phyloP scores from a whole-genome alignment of 2,329 filamentous ascomycete genomes.

The Phaeosphaeria sp. region DNA sequence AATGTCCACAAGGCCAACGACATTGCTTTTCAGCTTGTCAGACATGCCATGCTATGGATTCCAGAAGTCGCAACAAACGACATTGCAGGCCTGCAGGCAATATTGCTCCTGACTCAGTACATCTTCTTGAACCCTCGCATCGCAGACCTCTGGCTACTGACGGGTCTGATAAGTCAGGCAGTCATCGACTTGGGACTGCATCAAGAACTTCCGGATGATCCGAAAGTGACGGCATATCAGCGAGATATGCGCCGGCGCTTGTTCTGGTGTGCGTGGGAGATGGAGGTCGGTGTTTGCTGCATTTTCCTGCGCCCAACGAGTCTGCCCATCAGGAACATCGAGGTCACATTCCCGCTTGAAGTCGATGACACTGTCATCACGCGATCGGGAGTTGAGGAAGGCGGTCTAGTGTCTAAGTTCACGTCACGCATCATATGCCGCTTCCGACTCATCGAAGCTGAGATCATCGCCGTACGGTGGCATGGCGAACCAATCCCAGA shows the following conservation, averaged over 20 bases:
- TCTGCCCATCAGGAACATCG: constrained; percentile 37
- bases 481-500: constrained; percentile 39
- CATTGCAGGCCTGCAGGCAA: constrained; percentile 42
- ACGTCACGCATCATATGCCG: constrained; percentile 43
- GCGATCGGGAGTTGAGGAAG: constrained; percentile 29
- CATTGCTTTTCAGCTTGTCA: constrained; percentile 40
- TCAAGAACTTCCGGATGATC: constrained; percentile 43
- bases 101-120: constrained; percentile 45
- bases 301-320: constrained; percentile 42
- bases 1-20: constrained; percentile 44
- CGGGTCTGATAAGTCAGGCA: constrained; percentile 45
- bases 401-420: constrained; percentile 43
- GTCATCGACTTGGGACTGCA: constrained; percentile 46
- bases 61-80: constrained; percentile 47
- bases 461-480: constrained; percentile 42
- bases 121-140: constrained; percentile 46
- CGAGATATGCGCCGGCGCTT: constrained; percentile 48
- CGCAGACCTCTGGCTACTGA: constrained; percentile 47
- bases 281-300: constrained; percentile 46
- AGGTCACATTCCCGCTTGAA: constrained; percentile 42
- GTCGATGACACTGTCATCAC: constrained; percentile 45
- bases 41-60: constrained; percentile 46
- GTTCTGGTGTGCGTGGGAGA: constrained; percentile 49
- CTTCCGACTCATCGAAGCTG: constrained; percentile 44
- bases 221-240: constrained; percentile 32